These are phyloP conservation scores for Auriscalpium microsporum DNA, from an alignment of 768 basidiomycete genomes.

Conservation along the genomic window DNA sequence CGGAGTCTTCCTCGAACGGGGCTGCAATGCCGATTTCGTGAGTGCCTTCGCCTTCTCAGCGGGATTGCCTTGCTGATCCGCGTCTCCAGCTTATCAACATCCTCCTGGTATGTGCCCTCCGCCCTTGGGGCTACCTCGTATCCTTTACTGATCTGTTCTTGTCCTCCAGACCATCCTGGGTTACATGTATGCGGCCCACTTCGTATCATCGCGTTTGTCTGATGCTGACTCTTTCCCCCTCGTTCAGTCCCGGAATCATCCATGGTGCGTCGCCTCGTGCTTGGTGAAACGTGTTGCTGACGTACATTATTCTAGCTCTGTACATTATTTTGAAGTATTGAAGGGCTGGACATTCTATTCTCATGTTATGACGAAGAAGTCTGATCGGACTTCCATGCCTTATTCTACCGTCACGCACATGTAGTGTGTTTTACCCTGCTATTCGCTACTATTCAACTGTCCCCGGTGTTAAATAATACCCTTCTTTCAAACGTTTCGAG, in stretches of 20 bases:
- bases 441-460: no score
- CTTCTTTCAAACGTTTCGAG: no score
- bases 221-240: slow-evolving; percentile 7
- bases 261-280: slow-evolving; percentile 36
- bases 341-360: neutral
- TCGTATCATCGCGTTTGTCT: neutral
- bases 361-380: no score
- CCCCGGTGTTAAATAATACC: no score
- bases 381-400: neutral
- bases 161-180: slow-evolving; percentile 51
- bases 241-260: slow-evolving; percentile 62
- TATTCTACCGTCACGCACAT: no score
- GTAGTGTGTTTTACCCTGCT: no score
- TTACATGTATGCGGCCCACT: slow-evolving; percentile 49
- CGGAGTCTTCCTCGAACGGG: slow-evolving; percentile 84
- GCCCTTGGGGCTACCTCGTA: neutral
- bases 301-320: slow-evolving; percentile 39
- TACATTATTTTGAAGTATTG: slow-evolving; percentile 80
- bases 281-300: neutral
- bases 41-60: slow-evolving; percentile 19
- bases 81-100: slow-evolving; percentile 55
- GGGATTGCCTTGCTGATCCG: neutral
- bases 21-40: slow-evolving; percentile 71
- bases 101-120: slow-evolving; percentile 35
- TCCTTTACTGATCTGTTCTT: neutral